Conservation (phyloP, 2,329 filamentous ascomycete species). For the Acrocalymma vagum region DNA sequence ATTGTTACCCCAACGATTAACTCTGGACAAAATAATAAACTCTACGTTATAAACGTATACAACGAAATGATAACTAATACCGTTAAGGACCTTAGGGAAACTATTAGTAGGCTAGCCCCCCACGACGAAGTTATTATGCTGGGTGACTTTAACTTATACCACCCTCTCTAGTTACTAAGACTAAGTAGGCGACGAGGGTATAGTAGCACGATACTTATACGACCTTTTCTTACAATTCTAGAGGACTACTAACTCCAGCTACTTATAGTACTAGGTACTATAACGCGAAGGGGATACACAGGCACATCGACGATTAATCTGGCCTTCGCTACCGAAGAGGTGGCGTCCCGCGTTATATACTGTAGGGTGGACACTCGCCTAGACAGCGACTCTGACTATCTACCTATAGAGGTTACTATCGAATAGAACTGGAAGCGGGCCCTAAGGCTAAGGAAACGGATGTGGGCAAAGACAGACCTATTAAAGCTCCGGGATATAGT, state of each 20-base stretch:
- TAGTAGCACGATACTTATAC: no score
- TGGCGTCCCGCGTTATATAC: conserved; percentile 17
- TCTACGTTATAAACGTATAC: conserved; percentile 7
- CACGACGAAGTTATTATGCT: conserved; percentile 14
- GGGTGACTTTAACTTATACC: conserved; percentile 20
- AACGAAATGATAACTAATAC: conserved; percentile 7
- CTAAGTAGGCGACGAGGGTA: no score
- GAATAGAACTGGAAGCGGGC: conserved; percentile 15
- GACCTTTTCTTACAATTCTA: conserved; percentile 15
- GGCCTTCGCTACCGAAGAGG: conserved; percentile 13
- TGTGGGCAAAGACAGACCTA: no score
- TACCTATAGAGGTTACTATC: conserved; percentile 19
- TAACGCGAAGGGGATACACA: conserved; percentile 15
- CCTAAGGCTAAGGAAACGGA: no score
- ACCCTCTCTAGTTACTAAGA: no score
- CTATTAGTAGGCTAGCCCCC: no score
- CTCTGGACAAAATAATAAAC: conserved; percentile 4
- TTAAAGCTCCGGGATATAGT: no score
- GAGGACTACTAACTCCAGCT: conserved; percentile 16
- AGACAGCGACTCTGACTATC: conserved; percentile 29
- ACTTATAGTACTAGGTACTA: conserved; percentile 10
- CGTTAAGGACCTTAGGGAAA: conserved; percentile 6
- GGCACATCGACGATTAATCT: conserved; percentile 17
- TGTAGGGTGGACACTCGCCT: conserved; percentile 16
- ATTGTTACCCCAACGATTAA: conserved; percentile 21